A percentile compares a stretch with the other conserved stretches of the same genome.
Evolutionary conservation across 306 rosid genomes (phyloP).

Genomic region (Casuarina cunninghamiana): DNA sequence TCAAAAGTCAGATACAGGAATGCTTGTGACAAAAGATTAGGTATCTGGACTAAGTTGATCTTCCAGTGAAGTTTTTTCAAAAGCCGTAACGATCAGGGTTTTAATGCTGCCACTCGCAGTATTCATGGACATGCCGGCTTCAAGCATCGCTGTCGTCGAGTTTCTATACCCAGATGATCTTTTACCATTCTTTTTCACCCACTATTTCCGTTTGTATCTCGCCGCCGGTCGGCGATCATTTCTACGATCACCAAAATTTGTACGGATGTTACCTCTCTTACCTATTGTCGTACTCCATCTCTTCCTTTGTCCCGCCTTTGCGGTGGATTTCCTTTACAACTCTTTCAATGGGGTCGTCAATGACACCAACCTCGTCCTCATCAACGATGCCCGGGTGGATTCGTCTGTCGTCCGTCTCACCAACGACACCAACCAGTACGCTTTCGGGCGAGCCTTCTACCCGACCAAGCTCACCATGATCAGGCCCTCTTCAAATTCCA

Average conservation of each 20-base stretch:
- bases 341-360: slow-evolving; percentile 54
- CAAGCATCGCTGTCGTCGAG: neutral
- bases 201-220: neutral
- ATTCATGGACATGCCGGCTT: no score
- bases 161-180: neutral
- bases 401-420: slow-evolving; percentile 61
- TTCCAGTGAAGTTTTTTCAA: no score
- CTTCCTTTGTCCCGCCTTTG: slow-evolving; percentile 19
- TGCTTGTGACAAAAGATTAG: no score
- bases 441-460: slow-evolving; percentile 68
- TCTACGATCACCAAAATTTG: neutral
- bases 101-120: no score
- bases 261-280: slow-evolving; percentile 22
- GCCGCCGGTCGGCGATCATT: slow-evolving; percentile 9
- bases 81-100: no score
- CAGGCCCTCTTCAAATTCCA: slow-evolving; percentile 29
- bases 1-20: no score
- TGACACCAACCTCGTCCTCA: slow-evolving; percentile 50
- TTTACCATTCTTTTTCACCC: neutral
- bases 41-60: no score
- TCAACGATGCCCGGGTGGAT: slow-evolving; percentile 65
- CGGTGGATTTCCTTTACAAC: slow-evolving; percentile 59
- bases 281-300: slow-evolving; percentile 18
- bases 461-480: slow-evolving; percentile 31
- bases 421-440: slow-evolving; percentile 61